phyloP scores from a whole-genome alignment of 768 basidiomycete species.

The Lactarius deliciosus region DNA sequence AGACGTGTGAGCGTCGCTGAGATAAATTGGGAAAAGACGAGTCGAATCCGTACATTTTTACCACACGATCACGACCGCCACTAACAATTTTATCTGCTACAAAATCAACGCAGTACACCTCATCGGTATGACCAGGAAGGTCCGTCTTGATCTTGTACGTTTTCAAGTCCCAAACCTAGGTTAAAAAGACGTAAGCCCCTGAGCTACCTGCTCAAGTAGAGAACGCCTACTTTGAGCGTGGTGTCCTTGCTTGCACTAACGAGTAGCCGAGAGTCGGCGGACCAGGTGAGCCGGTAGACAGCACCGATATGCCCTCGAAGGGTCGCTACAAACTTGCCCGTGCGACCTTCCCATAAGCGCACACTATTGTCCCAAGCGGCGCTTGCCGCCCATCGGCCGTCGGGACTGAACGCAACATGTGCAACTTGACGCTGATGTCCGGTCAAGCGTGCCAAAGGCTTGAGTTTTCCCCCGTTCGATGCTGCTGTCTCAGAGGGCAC shows the following conservation, averaged over 20 bases:
- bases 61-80: slow-evolving; percentile 87
- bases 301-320: slow-evolving; percentile 91
- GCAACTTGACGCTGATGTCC: slow-evolving; percentile 95
- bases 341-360: slow-evolving; percentile 85
- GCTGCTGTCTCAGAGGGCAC: slow-evolving; percentile 39
- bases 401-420: slow-evolving; percentile 93
- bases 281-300: slow-evolving; percentile 95
- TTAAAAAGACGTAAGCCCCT: not conserved
- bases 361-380: slow-evolving; percentile 91
- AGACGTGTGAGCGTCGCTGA: not conserved
- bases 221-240: slow-evolving; percentile 77
- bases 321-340: slow-evolving; percentile 86
- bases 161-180: slow-evolving; percentile 92
- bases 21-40: not conserved
- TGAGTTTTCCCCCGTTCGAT: slow-evolving; percentile 50
- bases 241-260: slow-evolving; percentile 96
- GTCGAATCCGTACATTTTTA: slow-evolving; percentile 77
- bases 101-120: slow-evolving; percentile 99
- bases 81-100: slow-evolving; percentile 99
- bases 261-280: slow-evolving; percentile 86
- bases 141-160: slow-evolving; percentile 95
- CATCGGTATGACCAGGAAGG: slow-evolving; percentile 94
- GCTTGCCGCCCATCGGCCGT: slow-evolving; percentile 88
- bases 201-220: not conserved
- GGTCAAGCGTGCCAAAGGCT: slow-evolving; percentile 76